Evolutionary conservation across 2,329 filamentous ascomycete genomes (phyloP), one percentile per base, ranked within the genome.

Genomic region (Colletotrichum orchidophilum): DNA sequence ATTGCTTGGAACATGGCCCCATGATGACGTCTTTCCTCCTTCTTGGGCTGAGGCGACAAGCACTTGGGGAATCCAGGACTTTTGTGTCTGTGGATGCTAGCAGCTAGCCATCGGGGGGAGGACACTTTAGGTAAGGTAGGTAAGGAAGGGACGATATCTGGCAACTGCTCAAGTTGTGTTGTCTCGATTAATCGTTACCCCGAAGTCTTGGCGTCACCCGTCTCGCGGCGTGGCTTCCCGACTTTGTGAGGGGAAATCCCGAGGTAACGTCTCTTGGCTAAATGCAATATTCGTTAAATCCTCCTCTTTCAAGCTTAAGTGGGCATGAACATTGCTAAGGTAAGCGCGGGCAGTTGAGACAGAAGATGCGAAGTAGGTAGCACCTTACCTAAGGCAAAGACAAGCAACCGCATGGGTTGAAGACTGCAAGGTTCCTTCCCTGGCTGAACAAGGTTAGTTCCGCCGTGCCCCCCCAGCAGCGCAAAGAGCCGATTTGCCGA

Each of bases 401-500:
- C 33, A 35, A 11, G 33, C 8, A 46, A 6, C 5, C 35, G 3
- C 35, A 42, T 46, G 39, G 39, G 39, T 46, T 18, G 9, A n/a
- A n/a, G 7, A 46, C 39, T 46, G 27, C 27, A 21, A 35, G 26
- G 33, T 8, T 12, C 13, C 24, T 21, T 6, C 15, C 13, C 2
- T 24, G 31, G 13, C 61, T 42, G 27, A 58, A 53, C 27, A 21
- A 9, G 62, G 61, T 29, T 66, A 52, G 59, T 29, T 18, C 65
- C 50, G 27, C 59, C 49, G 42, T 27, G 3, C 39, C 46, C 26
- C 29, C n/a, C n/a, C n/a, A n/a, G n/a, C 21, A 50, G n/a, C 33
- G 35, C 15, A 39, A 26, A 26, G 24, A 71, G 68, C 64, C 68
- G 58, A 71, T 58, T 71, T 71, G 58, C 64, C 68, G 68, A 71